Base-by-base conservation (phyloP, 208 protist species). In the Willaertia magna region DNA sequence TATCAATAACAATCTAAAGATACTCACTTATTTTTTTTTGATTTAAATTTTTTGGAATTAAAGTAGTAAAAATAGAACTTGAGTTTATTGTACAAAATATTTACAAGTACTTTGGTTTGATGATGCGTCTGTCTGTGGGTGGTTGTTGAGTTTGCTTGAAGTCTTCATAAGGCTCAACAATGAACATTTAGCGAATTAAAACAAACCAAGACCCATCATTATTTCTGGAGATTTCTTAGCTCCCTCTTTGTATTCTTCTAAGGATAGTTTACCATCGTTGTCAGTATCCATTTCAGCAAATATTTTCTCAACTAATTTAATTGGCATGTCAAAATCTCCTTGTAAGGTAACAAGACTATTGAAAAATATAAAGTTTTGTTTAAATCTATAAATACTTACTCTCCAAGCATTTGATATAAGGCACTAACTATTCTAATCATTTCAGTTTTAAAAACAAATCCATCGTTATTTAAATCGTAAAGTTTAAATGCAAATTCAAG, bases 211-310 rank as follows among this genome's bases (percentile, higher is more conserved):
- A 11, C 78, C 78, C 26, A 34, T 6, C 9, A 83, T 20, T 34
- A 83, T 78, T 11, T n/a, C 39, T 51, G 82, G 82, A 61, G 12
- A n/a, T 40, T 78, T 85, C 43, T 51, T 46, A 49, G 82, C 82
- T n/a, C 82, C 82, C n/a, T 39, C 34, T 51, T 85, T 85, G 22
- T 85, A 85, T 85, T 85, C 82, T 39, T 85, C 47, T 39, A 51
- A 52, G 12, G n/a, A 52, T 18, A 85, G 20, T 42, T 22, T 85
- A 9, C 48, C 82, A 51, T 85, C 82, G n/a, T 46, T 49, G 39
- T 85, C 40, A 3, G 74, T 43, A 26, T 85, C 82, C 82, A 85
- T 85, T 40, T 85, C 82, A 40, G 16, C 14, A 61, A 85, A 85
- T 9, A 85, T 85, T 61, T 85, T 85, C 20, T 75, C 44, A 20